Base-by-base conservation (phyloP, 1,139 yeast species). In the Lodderomyces beijingensis region DNA sequence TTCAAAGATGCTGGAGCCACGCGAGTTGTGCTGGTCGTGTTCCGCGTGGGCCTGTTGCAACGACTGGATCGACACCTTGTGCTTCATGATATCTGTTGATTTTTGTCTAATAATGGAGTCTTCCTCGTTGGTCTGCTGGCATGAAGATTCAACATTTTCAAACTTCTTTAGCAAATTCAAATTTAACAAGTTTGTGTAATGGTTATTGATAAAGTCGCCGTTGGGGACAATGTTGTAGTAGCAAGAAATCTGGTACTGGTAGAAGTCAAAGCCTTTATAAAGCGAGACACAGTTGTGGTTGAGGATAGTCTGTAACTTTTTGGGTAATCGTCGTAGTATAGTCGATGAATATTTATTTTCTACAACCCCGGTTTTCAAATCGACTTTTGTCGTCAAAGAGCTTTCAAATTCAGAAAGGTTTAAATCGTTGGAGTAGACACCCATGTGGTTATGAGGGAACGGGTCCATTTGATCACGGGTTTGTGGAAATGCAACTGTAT, bases 241-340 rank as follows among this genome's bases (percentile, higher is more conserved):
- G 39, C 72, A 68, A 8, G 71, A 64, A 29, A 58, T 44, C 60
- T 63, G 61, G 46, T 68, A 68, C 40, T 61, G 65, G 42, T 55
- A 65, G 22, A 64, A 48, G 28, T 55, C 50, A 37, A 65, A 53
- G 25, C 55, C 49, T 40, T 66, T 64, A 46, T 62, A 63, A 31
- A 64, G 43, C 24, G 58, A 57, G 20, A 64, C 47, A 9, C 65
- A 53, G 28, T 53, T 53, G 34, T 56, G 57, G 32, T 51, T 45
- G n/a, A 68, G 46, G 31, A 67, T 49, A 33, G 57, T 55, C 42
- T 65, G 70, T 20, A 68, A 48, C 35, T 59, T 59, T 7, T 42
- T 39, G 1, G 74, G 74, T 16, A 68, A 49, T 28, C 51, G 57
- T 22, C 55, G 51, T 24, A 64, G 41, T 18, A 45, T 44, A 12